phyloP scores from a whole-genome alignment of 2,329 filamentous ascomycete species.

The Stagonosporopsis tanaceti region DNA sequence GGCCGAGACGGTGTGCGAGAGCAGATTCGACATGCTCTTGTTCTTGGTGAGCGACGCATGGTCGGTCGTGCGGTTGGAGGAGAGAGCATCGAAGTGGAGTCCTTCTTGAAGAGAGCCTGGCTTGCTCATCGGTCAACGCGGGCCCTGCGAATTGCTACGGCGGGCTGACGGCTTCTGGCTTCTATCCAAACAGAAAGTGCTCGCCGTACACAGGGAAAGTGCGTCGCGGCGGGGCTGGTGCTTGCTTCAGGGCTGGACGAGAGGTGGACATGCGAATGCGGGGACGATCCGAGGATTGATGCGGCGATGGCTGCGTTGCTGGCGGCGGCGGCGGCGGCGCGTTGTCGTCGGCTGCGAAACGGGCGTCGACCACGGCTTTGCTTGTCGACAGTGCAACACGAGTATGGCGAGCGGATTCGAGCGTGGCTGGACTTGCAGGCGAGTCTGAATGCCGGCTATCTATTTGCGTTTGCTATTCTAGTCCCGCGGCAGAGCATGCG shows the following conservation, averaged over 20 bases:
- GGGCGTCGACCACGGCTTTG: background rate
- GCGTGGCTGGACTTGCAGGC: constrained; percentile 7
- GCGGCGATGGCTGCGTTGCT: constrained; percentile 14
- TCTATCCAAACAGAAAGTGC: constrained; percentile 14
- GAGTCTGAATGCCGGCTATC: constrained; percentile 8
- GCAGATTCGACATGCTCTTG: constrained; percentile 59
- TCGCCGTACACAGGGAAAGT: constrained; percentile 14
- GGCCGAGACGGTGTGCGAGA: constrained; percentile 43
- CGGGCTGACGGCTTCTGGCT: constrained; percentile 3
- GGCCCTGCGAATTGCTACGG: constrained; percentile 14
- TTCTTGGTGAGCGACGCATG: constrained; percentile 56
- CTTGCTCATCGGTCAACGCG: constrained; percentile 21
- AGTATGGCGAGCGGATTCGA: constrained; percentile 1
- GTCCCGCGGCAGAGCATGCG: constrained; percentile 11
- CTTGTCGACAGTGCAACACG: constrained; percentile 2
- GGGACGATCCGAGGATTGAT: constrained; percentile 8
- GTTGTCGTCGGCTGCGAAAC: constrained; percentile 2
- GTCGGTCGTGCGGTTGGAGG: constrained; percentile 32
- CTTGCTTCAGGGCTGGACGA: constrained; percentile 12
- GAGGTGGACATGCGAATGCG: constrained; percentile 23
- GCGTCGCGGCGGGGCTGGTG: constrained; percentile 13
- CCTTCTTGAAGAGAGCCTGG: constrained; percentile 48
- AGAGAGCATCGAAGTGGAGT: constrained; percentile 33
- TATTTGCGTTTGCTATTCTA: constrained; percentile 11
- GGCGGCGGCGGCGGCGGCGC: constrained; percentile 13